Evolutionary conservation across 2,329 filamentous ascomycete genomes (phyloP), one percentile per base, ranked within the genome.

Genomic region (Seiridium unicorne): DNA sequence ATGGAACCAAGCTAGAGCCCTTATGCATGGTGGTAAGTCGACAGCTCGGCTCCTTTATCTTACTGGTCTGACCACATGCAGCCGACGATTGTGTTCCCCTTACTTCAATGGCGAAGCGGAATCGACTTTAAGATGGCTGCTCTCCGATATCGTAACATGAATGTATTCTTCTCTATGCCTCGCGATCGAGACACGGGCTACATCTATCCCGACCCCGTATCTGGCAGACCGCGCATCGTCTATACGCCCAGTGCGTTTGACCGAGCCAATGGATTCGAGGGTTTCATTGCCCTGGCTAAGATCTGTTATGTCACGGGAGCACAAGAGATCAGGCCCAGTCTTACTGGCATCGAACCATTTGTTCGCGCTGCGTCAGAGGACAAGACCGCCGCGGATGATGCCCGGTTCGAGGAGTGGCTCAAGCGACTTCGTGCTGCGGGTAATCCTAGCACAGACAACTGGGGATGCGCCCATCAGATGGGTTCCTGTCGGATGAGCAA

Each of bases 1-100:
- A 97, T 68, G 93, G 93, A 46, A 80, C 82, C 56, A 95, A 94
- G 73, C 78, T 97, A 44, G 92, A 97, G 78, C 79, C 86, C 13
- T 84, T 85, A 1, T 84, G 84, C 66, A 93, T 95, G 89, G 65
- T 86, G 57, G 80, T 82, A 66, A 66, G 79, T 72, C 9, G 18
- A 35, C n/a, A 13, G n/a, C 49, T 40, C 38, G 44, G 13, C 9
- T 32, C 42, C 13, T 55, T 38, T 13, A 5, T 11, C 3, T 8
- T 26, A 34, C 8, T 34, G 7, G 2, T 1, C 62, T 66, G 35
- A 51, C 60, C 4, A 11, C 34, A 3, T 4, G 7, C 69, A 91
- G 66, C 91, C 92, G 0, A 84, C 85, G 18, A 71, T 85, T 2
- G 81, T 85, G 66, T 76, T 91, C 11, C 77, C 87, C 2, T 75